These are phyloP conservation scores for Alternaria sp. DNA, from an alignment of 2,329 filamentous ascomycete species.

Conservation along the genomic window DNA sequence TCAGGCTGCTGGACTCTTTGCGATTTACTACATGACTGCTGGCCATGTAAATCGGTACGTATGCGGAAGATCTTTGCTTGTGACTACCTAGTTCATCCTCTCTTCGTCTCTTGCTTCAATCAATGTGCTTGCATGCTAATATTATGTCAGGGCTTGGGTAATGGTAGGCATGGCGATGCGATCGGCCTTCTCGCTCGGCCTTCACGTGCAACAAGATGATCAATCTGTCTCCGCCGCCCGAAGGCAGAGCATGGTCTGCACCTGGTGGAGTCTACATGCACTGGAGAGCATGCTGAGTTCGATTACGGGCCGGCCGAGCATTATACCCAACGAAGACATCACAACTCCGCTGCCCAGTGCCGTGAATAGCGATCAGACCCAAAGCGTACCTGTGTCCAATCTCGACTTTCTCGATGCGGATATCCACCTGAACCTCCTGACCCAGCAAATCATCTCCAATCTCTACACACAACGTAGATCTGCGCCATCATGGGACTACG, in stretches of 20 bases:
- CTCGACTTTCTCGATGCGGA: slow-evolving; percentile 12
- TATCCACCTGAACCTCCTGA: slow-evolving; percentile 3
- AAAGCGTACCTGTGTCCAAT: background rate
- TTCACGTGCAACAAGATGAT: slow-evolving; percentile 42
- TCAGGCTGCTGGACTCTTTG: slow-evolving; percentile 35
- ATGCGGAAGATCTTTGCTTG: background rate
- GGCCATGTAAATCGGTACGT: slow-evolving; percentile 38
- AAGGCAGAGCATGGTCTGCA: slow-evolving; percentile 38
- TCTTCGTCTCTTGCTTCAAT: background rate
- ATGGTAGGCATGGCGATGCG: slow-evolving; percentile 41
- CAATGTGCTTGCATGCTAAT: slow-evolving; percentile 12
- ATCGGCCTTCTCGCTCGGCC: slow-evolving; percentile 39
- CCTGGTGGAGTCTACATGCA: slow-evolving; percentile 48
- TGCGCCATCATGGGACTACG: slow-evolving; percentile 36
- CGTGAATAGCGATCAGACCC: background rate
- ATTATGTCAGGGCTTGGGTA: slow-evolving; percentile 37
- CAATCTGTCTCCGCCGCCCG: slow-evolving; percentile 14
- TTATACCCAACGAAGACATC: slow-evolving; percentile 34
- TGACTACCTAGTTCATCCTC: background rate
- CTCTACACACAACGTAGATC: slow-evolving; percentile 41
- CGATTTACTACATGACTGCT: slow-evolving; percentile 45
- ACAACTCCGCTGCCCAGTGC: slow-evolving; percentile 30
- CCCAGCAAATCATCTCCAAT: slow-evolving; percentile 13
- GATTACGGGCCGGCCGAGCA: slow-evolving; percentile 46
- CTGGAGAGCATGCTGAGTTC: slow-evolving; percentile 42